Evolutionary conservation across 768 basidiomycete genomes (phyloP), one percentile per base, ranked within the genome.

Genomic region (Psilocybe cyanescens): DNA sequence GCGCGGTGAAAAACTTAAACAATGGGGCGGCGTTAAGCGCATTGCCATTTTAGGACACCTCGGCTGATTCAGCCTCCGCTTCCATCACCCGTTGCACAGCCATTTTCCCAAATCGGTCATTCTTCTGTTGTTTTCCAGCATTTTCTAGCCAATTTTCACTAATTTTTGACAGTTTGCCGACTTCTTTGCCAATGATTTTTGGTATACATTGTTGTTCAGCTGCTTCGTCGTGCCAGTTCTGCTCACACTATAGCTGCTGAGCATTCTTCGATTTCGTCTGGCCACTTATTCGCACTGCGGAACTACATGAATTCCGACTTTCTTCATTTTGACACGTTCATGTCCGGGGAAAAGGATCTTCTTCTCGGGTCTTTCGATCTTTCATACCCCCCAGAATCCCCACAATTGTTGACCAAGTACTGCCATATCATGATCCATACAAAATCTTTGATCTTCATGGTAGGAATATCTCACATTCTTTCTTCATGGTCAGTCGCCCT

Each of bases 11-110:
- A 66, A 59, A 65, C 58, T 59, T 47, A 47, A 61, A 64, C 59
- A 57, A 60, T 59, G 55, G 65, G 37, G 61, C 66, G 67, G 65
- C 65, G 69, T 68, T 67, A 64, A 63, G 17, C 35, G 24, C 28
- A 64, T 63, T 68, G 46, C 63, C 70, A 57, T 58, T 58, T 68
- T 60, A 2, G 59, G 65, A 11, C 37, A 61, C 35, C 35, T 66
- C 46, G 63, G 68, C 49, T 58, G 58, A 66, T 37, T 64, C 62
- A 65, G 65, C 65, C 53, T 67, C 66, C 62, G 64, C 56, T 60
- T 47, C 59, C 63, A 62, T 63, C 64, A 57, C 48, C 49, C 41
- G 41, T 14, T 44, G 54, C 47, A 46, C 48, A 29, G 37, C 35
- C 33, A 48, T 55, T 37, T 45, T 55, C n/a, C 33, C 17, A 56